phyloP scores from a whole-genome alignment of 2,329 filamentous ascomycete genomes.

The Colletotrichum scovillei region DNA sequence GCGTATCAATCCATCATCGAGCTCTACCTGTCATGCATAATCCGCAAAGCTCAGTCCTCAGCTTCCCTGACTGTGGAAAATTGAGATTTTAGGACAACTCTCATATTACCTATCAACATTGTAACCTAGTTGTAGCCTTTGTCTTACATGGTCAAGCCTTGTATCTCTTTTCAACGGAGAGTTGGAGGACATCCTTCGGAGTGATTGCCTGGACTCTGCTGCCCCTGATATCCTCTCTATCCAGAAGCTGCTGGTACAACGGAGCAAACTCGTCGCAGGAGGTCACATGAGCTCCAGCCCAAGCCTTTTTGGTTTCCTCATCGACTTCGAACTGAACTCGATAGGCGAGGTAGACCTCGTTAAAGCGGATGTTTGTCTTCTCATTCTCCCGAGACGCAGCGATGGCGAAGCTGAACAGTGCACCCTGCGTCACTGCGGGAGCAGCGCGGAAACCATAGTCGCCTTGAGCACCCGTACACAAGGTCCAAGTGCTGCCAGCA shows the following conservation, averaged over 20 bases:
- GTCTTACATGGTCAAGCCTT: background rate
- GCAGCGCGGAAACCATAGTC: slow-evolving; percentile 38
- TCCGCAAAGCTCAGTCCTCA: no score
- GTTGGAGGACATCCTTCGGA: background rate
- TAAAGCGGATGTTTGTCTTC: slow-evolving; percentile 50
- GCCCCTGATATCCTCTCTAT: background rate
- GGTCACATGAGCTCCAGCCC: background rate
- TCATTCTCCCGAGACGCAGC: slow-evolving; percentile 44
- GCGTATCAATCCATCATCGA: no score
- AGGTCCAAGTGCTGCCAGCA: slow-evolving; percentile 44
- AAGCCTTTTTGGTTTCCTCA: background rate
- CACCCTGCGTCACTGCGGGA: slow-evolving; percentile 48
- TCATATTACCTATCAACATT: no score
- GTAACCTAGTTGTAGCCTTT: no score
- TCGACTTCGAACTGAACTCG: slow-evolving; percentile 42
- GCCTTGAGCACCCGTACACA: slow-evolving; percentile 45
- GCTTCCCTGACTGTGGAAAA: no score
- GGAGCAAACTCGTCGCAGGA: background rate
- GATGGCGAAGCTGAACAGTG: slow-evolving; percentile 47
- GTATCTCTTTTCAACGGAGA: background rate
- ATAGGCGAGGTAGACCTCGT: slow-evolving; percentile 50
- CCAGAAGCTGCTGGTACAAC: background rate
- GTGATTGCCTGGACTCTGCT: background rate
- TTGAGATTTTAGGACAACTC: no score
- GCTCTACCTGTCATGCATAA: no score